Base-by-base conservation (phyloP, 345 rosid species). In the Boechera divaricarpa region DNA sequence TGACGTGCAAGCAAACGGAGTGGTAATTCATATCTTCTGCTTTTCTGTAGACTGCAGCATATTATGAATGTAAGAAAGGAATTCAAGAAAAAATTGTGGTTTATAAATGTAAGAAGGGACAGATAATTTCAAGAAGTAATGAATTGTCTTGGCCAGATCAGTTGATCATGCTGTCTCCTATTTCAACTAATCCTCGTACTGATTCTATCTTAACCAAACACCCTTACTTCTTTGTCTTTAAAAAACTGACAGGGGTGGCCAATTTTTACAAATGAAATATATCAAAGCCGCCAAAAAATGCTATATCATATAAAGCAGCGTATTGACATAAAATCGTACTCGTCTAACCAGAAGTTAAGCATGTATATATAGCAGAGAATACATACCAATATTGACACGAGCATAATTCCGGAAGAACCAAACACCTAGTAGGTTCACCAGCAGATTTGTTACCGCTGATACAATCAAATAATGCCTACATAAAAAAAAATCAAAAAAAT, bases 361-460 rank as follows among this genome's bases (percentile, higher is more conserved):
- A 53, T 28, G 65, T 21, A 38, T 32, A 53, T 26, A 45, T 49
- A 69, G 42, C 58, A 76, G 63, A 38, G 55, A 51, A 64, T 33
- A 78, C 89, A 88, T 84, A 94, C 98, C 89, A 56, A 95, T 83
- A 83, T 86, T 90, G 67, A 89, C 72, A 24, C 99, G 97, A 70
- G 99, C 99, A 86, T 92, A 92, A 77, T 84, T 88, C 82, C 99
- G 86, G 87, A 95, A 95, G 90, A 90, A 95, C 98, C 96, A 92
- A 74, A 95, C 97, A 26, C 99, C 99, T 77, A 95, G 80, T 44
- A 95, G 94, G 87, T 92, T 95, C 69, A 95, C 99, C 64, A 84
- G 70, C 77, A 95, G 85, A 82, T 95, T 92, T 82, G 98, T 86
- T 56, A 95, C 98, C 0, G 99, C 99, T 6, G 99, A 95, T 74